These are phyloP conservation scores for Fusarium buharicum DNA, from an alignment of 2,329 filamentous ascomycete genomes.

Conservation along the genomic window DNA sequence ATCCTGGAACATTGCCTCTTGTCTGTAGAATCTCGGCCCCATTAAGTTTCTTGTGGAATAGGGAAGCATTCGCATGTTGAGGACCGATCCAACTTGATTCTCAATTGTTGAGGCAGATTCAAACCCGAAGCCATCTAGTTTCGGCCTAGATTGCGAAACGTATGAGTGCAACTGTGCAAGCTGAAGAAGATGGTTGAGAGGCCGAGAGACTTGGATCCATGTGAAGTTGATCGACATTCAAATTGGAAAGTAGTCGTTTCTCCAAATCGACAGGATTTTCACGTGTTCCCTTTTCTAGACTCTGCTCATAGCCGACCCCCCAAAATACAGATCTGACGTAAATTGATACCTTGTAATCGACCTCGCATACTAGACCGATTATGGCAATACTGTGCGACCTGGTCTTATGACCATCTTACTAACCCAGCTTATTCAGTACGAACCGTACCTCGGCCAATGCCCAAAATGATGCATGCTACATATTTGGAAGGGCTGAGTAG, in stretches of 20 bases:
- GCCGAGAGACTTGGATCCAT: not conserved
- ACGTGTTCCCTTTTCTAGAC: not conserved
- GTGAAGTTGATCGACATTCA: conserved; percentile 1
- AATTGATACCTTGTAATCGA: too few relatives aligned
- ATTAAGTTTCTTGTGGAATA: not conserved
- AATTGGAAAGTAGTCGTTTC: not conserved
- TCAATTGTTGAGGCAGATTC: not conserved
- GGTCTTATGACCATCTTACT: too few relatives aligned
- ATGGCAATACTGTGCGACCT: too few relatives aligned
- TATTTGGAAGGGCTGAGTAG: too few relatives aligned
- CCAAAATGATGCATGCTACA: too few relatives aligned
- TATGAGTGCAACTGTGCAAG: not conserved
- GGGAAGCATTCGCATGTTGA: not conserved
- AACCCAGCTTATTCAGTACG: too few relatives aligned
- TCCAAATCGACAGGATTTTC: not conserved
- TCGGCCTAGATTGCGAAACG: conserved; percentile 36
- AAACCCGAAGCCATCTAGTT: conserved; percentile 6
- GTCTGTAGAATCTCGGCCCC: too few relatives aligned
- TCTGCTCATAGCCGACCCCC: not conserved
- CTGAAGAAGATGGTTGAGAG: not conserved
- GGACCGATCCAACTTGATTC: not conserved
- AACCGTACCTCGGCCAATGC: too few relatives aligned
- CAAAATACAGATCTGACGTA: too few relatives aligned
- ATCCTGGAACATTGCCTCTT: too few relatives aligned
- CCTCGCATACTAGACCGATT: too few relatives aligned